Conservation (phyloP, 805 yeast species). For the Metschnikowia similis region DNA sequence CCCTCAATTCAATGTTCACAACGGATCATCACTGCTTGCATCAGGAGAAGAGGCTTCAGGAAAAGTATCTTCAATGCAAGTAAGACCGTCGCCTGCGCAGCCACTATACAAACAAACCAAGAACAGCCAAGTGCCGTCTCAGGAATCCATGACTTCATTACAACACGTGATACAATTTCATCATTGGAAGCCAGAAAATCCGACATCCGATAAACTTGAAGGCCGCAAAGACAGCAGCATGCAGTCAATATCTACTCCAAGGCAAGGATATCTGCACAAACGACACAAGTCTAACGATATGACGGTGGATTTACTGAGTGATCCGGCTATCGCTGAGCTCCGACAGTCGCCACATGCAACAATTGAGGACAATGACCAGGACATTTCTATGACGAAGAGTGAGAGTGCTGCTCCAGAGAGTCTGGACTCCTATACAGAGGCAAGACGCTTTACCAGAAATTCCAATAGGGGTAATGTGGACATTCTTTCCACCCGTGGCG, state of each 20-base stretch:
- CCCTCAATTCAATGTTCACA: background rate
- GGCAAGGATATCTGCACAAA: slow-evolving; percentile 24
- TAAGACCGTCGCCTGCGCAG: slow-evolving; percentile 39
- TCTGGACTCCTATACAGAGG: background rate
- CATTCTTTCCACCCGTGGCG: background rate
- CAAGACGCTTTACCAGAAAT: slow-evolving; percentile 1
- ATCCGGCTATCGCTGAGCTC: slow-evolving; percentile 2
- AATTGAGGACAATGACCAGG: slow-evolving; percentile 9
- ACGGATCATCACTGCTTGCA: background rate
- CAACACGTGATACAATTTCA: slow-evolving; percentile 54
- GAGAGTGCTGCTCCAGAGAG: slow-evolving; percentile 5
- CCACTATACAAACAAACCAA: slow-evolving; percentile 32
- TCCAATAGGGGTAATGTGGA: slow-evolving; percentile 1
- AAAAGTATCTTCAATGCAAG: slow-evolving; percentile 35
- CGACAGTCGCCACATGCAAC: background rate
- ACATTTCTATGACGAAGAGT: slow-evolving; percentile 15
- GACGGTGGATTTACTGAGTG: slow-evolving; percentile 25
- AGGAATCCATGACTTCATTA: slow-evolving; percentile 43
- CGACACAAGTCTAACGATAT: slow-evolving; percentile 31
- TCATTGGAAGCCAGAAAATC: slow-evolving; percentile 50
- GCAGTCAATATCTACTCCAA: background rate
- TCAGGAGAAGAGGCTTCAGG: slow-evolving; percentile 13
- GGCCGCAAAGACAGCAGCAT: slow-evolving; percentile 1
- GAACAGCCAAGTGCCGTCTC: slow-evolving; percentile 31
- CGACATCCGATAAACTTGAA: slow-evolving; percentile 13